A percentile compares a stretch with the other conserved stretches of the same genome.
Conservation (phyloP, 345 rosid species). For the Acer yangbiense region DNA sequence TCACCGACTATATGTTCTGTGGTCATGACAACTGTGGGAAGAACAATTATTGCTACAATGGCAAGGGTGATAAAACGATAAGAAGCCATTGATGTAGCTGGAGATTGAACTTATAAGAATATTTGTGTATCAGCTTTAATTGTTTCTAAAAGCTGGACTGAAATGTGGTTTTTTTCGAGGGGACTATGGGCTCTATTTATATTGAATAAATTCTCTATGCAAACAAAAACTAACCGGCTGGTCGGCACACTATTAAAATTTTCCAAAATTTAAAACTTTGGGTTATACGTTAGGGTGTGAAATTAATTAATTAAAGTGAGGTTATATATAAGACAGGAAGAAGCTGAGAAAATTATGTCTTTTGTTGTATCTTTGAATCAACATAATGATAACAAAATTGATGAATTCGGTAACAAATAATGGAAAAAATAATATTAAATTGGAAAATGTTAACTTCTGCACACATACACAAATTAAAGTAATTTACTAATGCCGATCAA, state of each 20-base stretch:
- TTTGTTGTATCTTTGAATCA: neutral
- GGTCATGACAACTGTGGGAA: slow-evolving; percentile 31
- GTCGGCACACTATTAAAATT: neutral
- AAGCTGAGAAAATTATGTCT: neutral
- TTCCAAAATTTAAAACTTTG: neutral
- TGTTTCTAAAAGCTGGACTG: neutral
- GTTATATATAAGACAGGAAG: too few relatives aligned
- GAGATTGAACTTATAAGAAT: neutral
- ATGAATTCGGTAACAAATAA: too few relatives aligned
- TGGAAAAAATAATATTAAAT: too few relatives aligned
- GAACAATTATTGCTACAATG: slow-evolving; percentile 19
- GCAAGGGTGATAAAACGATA: slow-evolving; percentile 15
- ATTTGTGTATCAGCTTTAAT: too few relatives aligned
- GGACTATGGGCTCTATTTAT: slow-evolving; percentile 18
- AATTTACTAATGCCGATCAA: too few relatives aligned
- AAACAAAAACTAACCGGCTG: neutral
- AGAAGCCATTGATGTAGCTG: slow-evolving; percentile 32
- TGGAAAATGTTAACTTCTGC: too few relatives aligned
- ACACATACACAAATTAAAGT: too few relatives aligned
- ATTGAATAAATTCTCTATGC: neutral
- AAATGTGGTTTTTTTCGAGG: neutral
- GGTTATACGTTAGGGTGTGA: neutral
- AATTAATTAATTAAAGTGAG: too few relatives aligned
- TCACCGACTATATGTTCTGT: slow-evolving; percentile 38
- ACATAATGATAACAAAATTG: too few relatives aligned